Conservation (phyloP, 164 flowering plant genomes). For the Liriodendron chinense region DNA sequence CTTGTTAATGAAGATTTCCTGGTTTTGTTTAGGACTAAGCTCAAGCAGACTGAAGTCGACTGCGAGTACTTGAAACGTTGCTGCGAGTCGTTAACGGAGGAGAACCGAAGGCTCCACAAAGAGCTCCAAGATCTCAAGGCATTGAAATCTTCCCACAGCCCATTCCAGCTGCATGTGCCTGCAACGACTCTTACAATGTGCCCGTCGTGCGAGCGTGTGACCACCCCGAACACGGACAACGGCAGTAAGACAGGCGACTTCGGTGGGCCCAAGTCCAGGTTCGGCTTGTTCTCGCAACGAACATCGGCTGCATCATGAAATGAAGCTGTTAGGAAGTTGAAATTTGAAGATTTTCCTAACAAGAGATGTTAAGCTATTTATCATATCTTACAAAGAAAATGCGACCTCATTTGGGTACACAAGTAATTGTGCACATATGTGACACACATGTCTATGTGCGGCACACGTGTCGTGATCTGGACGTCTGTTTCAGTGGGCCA, state of each 20-base stretch:
- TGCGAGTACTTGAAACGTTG: conserved; percentile 79
- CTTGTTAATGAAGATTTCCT: neutral
- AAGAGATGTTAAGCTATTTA: neutral
- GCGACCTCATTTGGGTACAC: neutral
- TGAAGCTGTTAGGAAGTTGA: neutral
- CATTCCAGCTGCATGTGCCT: conserved; percentile 72
- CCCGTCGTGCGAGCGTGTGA: conserved; percentile 69
- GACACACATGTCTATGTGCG: neutral
- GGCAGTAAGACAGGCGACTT: neutral
- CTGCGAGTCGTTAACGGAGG: conserved; percentile 69
- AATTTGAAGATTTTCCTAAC: neutral
- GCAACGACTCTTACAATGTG: conserved; percentile 85
- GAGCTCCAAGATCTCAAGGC: conserved; percentile 74
- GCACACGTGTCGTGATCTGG: neutral
- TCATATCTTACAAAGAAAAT: neutral
- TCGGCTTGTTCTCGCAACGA: conserved; percentile 1
- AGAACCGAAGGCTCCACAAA: conserved; percentile 63
- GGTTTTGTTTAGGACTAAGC: conserved; percentile 55
- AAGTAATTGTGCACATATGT: too few relatives aligned
- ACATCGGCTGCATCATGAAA: conserved; percentile 4
- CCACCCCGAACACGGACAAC: neutral
- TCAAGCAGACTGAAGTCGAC: conserved; percentile 86
- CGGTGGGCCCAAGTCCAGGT: conserved; percentile 7
- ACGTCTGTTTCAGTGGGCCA: neutral
- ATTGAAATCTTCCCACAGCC: conserved; percentile 43